Evolutionary conservation across 345 rosid species (phyloP), one percentile per base, ranked within the genome.

Genomic region (Luvunga scandens): DNA sequence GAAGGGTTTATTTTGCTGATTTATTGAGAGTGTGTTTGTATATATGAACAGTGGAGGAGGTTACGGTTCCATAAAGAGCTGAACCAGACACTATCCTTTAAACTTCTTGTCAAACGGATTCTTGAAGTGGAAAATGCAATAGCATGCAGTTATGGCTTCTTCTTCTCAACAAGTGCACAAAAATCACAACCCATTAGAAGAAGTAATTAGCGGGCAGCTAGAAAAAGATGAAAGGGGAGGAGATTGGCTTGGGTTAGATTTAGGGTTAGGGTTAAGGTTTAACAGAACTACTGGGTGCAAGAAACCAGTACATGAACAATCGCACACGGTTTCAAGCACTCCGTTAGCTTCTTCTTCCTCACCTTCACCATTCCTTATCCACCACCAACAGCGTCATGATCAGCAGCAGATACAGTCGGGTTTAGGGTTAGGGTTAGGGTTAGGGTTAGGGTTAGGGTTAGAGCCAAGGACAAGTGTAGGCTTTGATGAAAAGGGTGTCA

Each of bases 201-300:
- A 73, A 77, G 66, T 42, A 48, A 45, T 45, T 45, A 30, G 31
- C 39, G 65, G 59, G 39, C 61, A 64, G 50, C 69, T 70, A 4
- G 64, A 45, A 14, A 79, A 57, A 60, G 50, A 59, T 34, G 76
- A 77, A 59, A 62, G 73, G 45, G 74, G 72, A 9, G 55, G 66
- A 31, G 81, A 82, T 38, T 85, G 85, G 85, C 83, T 85, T 36
- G 66, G 80, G 74, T 31, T 84, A 84, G 86, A 84, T 72, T 80
- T 83, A 78, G 80, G 80, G 61, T 65, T 64, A 71, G 83, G 79
- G 66, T 75, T 77, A 18, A 19, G 57, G 57, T 53, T 53, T 53
- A 14, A 13, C 71, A 62, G 76, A 64, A 65, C 24, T 57, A 24
- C 21, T n/a, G 75, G 68, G 66, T 48, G 69, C 30, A 71, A 57